Conservation (phyloP, 768 basidiomycete species). For the Chiua virens region DNA sequence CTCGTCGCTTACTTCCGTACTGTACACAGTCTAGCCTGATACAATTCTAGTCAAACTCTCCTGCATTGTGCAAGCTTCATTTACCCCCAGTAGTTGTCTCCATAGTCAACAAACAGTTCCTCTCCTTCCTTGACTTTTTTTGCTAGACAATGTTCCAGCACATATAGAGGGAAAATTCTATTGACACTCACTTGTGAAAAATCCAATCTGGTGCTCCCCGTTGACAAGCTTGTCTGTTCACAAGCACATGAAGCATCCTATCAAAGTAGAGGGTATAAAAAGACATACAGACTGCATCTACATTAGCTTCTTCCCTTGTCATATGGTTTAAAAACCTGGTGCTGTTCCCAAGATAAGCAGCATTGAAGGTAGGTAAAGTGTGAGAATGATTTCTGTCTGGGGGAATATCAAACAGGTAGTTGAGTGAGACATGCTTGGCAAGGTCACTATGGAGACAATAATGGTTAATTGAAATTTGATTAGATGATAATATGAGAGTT, state of each 20-base stretch:
- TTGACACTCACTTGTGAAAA: slow-evolving; percentile 35
- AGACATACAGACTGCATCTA: slow-evolving; percentile 29
- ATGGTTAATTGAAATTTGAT: background rate
- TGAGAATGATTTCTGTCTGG: background rate
- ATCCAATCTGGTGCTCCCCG: slow-evolving; percentile 37
- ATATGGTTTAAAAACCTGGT: slow-evolving; percentile 46
- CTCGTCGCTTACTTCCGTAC: too few relatives aligned
- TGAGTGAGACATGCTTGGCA: slow-evolving; percentile 17
- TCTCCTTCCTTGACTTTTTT: slow-evolving; percentile 28
- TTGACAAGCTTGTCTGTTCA: slow-evolving; percentile 29
- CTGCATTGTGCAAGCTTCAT: too few relatives aligned
- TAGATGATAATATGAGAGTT: background rate
- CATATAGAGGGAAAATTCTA: background rate
- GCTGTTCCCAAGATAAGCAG: slow-evolving; percentile 43
- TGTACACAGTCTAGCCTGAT: too few relatives aligned
- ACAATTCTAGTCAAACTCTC: too few relatives aligned
- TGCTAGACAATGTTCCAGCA: slow-evolving; percentile 10
- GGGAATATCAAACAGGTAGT: slow-evolving; percentile 36
- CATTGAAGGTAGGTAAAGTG: slow-evolving; percentile 32
- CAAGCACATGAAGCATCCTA: background rate
- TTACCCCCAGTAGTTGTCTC: slow-evolving; percentile 25
- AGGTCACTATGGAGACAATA: slow-evolving; percentile 8
- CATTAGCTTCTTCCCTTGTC: slow-evolving; percentile 12
- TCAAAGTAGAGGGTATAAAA: background rate
- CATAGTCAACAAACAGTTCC: slow-evolving; percentile 40